Base-by-base conservation (phyloP, 2,329 filamentous ascomycete species). In the Phyllosticta capitalensis region DNA sequence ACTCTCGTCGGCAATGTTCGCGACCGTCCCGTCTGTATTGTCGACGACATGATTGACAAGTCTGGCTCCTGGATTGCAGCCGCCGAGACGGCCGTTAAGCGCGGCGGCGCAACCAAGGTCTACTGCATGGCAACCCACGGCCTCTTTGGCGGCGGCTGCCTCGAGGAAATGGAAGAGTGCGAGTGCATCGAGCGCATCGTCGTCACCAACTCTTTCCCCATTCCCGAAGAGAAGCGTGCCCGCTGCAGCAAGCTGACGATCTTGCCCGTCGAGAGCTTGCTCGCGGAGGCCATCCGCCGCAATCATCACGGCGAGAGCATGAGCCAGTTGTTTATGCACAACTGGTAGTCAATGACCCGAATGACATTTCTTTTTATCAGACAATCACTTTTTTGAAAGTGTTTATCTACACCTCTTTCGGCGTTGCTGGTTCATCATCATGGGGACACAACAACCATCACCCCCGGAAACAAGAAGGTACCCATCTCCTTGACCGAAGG, bases 41-140 rank as follows among this genome's bases (percentile, higher is more conserved):
- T 99, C 55, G 94, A 99, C 72, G 94, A 99, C 72, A 97, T 99
- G 89, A 96, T 99, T 69, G 94, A 99, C 76, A 96, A 96, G 77
- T 86, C 91, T 9, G 90, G 88, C 14, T 96, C 90, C 6, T 99
- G 94, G 94, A 95, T 99, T 65, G 92, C 92, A 5, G 94, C 94
- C 6, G 94, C 94, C 12, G 94, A 99, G 78, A 95, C 92, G 1
- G 92, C 96, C 1, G 89, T 96, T 57, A 97, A 97, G 79, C 85
- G 88, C 64, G 95, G 94, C 64, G 83, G 85, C 52, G 94, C 94
- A 1, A 95, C 89, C 67, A 94, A 89, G 74, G 94, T 99, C 38
- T 97, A 96, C 75, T 96, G 91, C 79, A 95, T 99, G 77, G 94
- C 92, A 7, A 97, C 94, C 0, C 94, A 99, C 69, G 94, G 92